Base-by-base conservation (phyloP, 768 basidiomycete genomes). In the Termitomyces sp. region DNA sequence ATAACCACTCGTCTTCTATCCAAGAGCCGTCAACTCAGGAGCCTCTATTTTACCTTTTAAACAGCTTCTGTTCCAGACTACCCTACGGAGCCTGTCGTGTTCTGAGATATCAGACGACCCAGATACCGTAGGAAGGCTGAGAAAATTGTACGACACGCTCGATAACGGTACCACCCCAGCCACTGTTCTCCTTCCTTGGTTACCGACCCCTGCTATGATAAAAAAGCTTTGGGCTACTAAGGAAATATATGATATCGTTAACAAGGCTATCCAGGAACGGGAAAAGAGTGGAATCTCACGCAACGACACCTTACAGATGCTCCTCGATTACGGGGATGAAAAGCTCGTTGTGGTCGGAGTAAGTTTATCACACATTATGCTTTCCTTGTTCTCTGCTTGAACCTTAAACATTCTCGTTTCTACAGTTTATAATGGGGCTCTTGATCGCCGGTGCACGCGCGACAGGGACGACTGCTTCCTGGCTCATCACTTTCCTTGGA, bases 361-460 rank as follows among this genome's bases (percentile, higher is more conserved):
- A 72, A 66, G 80, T 72, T 48, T 57, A 56, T 44, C 24, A 29
- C 53, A 24, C 47, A 26, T 58, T 59, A 59, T 42, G 24, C 39
- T 49, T 36, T 22, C 50, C 47, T 39, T 34, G 24, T 48, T 45
- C 42, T 47, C 18, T 24, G 51, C 18, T 26, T 26, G 16, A 56
- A 41, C 42, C 26, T 33, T 59, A 51, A 51, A 44, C 36, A 26
- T 60, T 45, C 16, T 37, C 51, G 29, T 49, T 24, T 29, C 37
- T 39, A 26, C 63, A 90, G 88, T 90, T 92, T 69, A 87, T 89
- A 58, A 90, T 90, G 85, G 89, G 90, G 33, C 73, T 91, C 16
- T 75, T 92, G 56, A 86, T 89, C 56, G 89, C 89, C 33, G 89
- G 89, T n/a, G 85, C 88, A 42, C 80, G 89, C 66, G 87, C 89